Base-by-base conservation (phyloP, 495 filamentous ascomycete genomes). In the Immersiella caudata region DNA sequence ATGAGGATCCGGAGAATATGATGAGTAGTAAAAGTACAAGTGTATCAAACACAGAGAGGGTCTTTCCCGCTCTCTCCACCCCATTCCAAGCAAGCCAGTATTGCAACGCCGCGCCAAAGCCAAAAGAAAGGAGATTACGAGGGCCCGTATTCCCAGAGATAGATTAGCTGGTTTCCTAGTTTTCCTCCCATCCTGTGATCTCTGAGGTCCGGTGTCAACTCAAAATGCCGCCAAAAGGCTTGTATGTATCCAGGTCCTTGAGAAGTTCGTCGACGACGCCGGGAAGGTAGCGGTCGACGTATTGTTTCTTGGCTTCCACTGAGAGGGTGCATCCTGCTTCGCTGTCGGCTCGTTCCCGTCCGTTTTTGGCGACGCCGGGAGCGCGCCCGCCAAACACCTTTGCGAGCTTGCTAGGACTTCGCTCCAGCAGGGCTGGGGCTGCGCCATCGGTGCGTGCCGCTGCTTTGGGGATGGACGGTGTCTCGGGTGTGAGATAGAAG, bases 401-500 rank as follows among this genome's bases (percentile, higher is more conserved):
- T 21, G 83, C 82, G 20, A 91, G 75, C 79, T 93, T 94, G 71
- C 87, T 92, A 11, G 91, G 90, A 73, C 87, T 92, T 66, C 89
- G 82, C 74, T 90, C 89, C 62, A 90, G 75, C 60, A 86, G 79
- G 6, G 77, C 79, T 2, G 82, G 80, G 2, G 70, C 66, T 0
- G 73, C 73, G 24, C 69, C 68, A n/a, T 51, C 62, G 61, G 56
- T n/a, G 25, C 60, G 36, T 22, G 78, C 70, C 40, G 73, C 80
- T 40, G 81, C 79, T 63, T 74, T 76, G 58, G 84, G 74, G 72
- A 83, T 81, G 21, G 85, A 84, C 20, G 91, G 87, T 0, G 85
- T 88, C 78, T 98, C 95, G 29, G 94, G 93, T 89, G 97, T 97
- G 58, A 99, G 87, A 78, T 98, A 99, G 79, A 97, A 97, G 79